Conservation (phyloP, 1,139 yeast species). For the Pneumocystis murina region DNA sequence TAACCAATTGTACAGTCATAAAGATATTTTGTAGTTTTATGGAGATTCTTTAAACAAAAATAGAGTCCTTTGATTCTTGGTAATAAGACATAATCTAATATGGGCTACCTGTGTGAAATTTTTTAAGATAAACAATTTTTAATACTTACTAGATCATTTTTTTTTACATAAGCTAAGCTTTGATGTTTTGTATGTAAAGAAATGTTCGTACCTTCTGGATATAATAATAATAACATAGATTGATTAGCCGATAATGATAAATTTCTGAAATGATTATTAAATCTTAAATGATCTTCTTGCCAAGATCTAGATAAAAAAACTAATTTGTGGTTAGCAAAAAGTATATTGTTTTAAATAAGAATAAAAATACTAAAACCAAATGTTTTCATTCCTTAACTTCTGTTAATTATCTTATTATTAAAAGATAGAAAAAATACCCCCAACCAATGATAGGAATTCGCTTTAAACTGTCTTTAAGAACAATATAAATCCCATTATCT, state of each 20-base stretch:
- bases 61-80: slow-evolving; percentile 77
- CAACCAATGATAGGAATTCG: slow-evolving; percentile 66
- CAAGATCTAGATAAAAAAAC: slow-evolving; percentile 15
- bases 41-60: slow-evolving; percentile 45
- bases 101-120: slow-evolving; percentile 19
- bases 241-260: slow-evolving; percentile 13
- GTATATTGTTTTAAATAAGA: slow-evolving; percentile 60
- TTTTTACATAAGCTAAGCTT: slow-evolving; percentile 42
- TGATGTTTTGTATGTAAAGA: slow-evolving; percentile 48
- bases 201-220: slow-evolving; percentile 91
- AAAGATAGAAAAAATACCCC: slow-evolving; percentile 46
- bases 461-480: slow-evolving; percentile 64
- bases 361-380: slow-evolving; percentile 31
- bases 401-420: neutral
- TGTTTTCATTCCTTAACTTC: neutral
- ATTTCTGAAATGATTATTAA: neutral
- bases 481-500: slow-evolving; percentile 51
- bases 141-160: slow-evolving; percentile 26
- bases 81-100: slow-evolving; percentile 48
- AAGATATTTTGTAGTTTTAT: slow-evolving; percentile 46
- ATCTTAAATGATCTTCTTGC: neutral
- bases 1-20: slow-evolving; percentile 80
- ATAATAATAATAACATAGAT: slow-evolving; percentile 45
- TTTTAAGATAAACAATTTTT: neutral
- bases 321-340: slow-evolving; percentile 46